phyloP scores from a whole-genome alignment of 1,139 yeast genomes.

The Suhomyces bribrorum region DNA sequence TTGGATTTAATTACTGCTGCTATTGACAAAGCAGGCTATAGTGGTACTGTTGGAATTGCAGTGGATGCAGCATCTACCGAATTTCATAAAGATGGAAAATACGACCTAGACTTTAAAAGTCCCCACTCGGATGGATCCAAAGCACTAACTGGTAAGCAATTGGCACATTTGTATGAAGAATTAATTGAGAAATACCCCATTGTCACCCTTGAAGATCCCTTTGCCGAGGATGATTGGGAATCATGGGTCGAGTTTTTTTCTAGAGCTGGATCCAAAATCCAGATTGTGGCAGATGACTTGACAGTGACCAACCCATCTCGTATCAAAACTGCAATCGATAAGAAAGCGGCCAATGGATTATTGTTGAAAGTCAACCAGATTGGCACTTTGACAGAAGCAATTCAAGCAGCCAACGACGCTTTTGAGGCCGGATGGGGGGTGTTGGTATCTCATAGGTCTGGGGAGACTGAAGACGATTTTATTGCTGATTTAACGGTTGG shows the following conservation, averaged over 20 bases:
- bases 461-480: constrained; percentile 98
- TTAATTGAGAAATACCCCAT: constrained; percentile 90
- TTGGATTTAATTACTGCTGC: constrained; percentile 86
- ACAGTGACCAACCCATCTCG: constrained; percentile 96
- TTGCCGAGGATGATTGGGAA: constrained; percentile 98
- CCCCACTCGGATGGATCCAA: constrained; percentile 84
- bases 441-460: constrained; percentile 97
- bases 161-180: constrained; percentile 77
- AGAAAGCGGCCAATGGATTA: constrained; percentile 90
- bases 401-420: constrained; percentile 89
- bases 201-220: constrained; percentile 96
- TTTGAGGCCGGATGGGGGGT: constrained; percentile 96
- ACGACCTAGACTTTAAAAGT: constrained; percentile 97
- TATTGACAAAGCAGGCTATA: constrained; percentile 89
- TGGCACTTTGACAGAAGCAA: constrained; percentile 88
- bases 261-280: constrained; percentile 67
- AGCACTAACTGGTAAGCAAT: constrained; percentile 85
- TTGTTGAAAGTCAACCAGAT: constrained; percentile 95
- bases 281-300: constrained; percentile 95
- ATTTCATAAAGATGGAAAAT: constrained; percentile 92
- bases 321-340: constrained; percentile 90
- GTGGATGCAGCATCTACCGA: constrained; percentile 96
- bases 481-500: constrained; percentile 97
- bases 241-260: constrained; percentile 88
- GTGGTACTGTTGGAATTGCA: constrained; percentile 85